Conservation (phyloP, 202 grass and related monocot species). For the Bolboschoenoplectus hybrid region DNA sequence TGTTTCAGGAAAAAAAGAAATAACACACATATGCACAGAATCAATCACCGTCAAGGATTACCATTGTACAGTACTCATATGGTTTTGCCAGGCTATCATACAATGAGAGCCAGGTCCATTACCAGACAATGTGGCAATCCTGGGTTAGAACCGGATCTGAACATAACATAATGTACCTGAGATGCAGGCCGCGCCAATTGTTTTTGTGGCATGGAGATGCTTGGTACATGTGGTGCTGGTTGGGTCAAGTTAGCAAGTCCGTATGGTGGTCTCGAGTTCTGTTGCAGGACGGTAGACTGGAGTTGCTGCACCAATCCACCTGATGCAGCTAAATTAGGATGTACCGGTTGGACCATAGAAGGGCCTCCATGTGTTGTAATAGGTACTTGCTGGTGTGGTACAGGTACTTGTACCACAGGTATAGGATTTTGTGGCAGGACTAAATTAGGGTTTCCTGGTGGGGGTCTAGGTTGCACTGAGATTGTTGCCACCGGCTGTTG, state of each 20-base stretch:
- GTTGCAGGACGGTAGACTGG: slow-evolving; percentile 54
- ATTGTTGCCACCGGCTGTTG: slow-evolving; percentile 52
- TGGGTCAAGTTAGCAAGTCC: slow-evolving; percentile 49
- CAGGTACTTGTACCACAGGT: slow-evolving; percentile 48
- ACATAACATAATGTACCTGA: slow-evolving; percentile 28
- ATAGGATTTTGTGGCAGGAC: slow-evolving; percentile 45
- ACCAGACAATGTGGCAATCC: background rate
- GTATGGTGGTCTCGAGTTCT: slow-evolving; percentile 52
- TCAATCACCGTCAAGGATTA: slow-evolving; percentile 21
- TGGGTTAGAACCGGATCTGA: background rate
- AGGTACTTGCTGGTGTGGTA: slow-evolving; percentile 41
- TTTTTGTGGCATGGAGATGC: slow-evolving; percentile 42
- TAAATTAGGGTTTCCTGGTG: slow-evolving; percentile 42
- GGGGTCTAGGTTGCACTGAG: slow-evolving; percentile 44
- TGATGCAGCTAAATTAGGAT: slow-evolving; percentile 51
- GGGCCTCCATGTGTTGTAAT: slow-evolving; percentile 47
- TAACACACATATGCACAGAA: slow-evolving; percentile 33
- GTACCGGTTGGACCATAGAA: slow-evolving; percentile 36
- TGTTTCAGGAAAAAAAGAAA: background rate
- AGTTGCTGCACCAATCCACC: slow-evolving; percentile 57
- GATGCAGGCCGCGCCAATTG: slow-evolving; percentile 31
- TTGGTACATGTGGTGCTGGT: slow-evolving; percentile 43
- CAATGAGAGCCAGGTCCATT: background rate
- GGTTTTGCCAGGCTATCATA: background rate
- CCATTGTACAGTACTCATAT: background rate